Conservation (phyloP, 108 stramenopile genomes). For the Cyclotella choctawhatcheeana region DNA sequence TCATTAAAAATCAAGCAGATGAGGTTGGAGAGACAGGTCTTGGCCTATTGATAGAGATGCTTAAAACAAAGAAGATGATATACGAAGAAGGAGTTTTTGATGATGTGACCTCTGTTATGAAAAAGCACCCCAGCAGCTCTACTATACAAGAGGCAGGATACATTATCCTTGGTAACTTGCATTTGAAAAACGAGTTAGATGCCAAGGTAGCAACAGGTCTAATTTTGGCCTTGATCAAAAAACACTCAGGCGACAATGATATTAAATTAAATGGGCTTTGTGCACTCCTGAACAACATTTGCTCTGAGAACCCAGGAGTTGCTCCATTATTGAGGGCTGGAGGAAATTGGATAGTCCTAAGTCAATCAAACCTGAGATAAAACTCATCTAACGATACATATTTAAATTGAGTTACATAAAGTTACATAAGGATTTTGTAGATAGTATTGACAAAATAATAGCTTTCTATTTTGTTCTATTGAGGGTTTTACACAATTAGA, state of each 20-base stretch:
- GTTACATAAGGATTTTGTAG: too few species aligned
- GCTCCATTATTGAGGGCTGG: constrained; percentile 12
- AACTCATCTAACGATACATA: too few species aligned
- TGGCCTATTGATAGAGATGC: constrained; percentile 26
- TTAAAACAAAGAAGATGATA: constrained; percentile 15
- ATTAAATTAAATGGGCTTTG: constrained; percentile 37
- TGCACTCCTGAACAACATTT: constrained; percentile 36
- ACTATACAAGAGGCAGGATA: constrained; percentile 24
- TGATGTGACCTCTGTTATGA: constrained; percentile 33
- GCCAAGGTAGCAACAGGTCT: constrained; percentile 20
- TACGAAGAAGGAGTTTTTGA: constrained; percentile 23
- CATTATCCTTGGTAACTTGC: constrained; percentile 29
- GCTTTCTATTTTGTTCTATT: too few species aligned
- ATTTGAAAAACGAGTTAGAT: constrained; percentile 18
- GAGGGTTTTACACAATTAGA: too few species aligned
- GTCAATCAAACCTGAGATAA: too few species aligned
- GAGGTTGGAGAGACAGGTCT: constrained; percentile 24
- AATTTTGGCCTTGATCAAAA: constrained; percentile 31
- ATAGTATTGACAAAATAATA: too few species aligned
- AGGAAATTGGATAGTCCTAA: too few species aligned
- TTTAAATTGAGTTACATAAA: too few species aligned
- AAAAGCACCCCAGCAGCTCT: constrained; percentile 10
- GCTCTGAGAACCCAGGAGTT: constrained; percentile 10
- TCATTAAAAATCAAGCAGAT: constrained; percentile 10
- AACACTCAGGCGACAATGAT: constrained; percentile 20